Conservation (phyloP, 1,284 basidiomycete genomes). For the Omphalotus olearius region DNA sequence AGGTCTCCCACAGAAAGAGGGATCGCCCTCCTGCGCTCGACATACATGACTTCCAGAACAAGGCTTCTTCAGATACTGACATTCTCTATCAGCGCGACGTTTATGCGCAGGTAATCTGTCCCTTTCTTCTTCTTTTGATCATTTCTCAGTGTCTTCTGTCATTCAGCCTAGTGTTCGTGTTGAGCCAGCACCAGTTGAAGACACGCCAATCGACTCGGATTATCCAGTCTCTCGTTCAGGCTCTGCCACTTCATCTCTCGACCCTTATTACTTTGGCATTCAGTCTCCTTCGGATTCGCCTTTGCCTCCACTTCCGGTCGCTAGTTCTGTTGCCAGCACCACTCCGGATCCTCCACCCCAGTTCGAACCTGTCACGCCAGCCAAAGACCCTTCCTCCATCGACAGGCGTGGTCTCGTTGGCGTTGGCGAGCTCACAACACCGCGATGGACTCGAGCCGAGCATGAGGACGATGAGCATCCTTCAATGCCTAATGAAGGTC, state of each 20-base stretch:
- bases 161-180: conserved; percentile 33
- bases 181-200: conserved; percentile 28
- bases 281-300: conserved; percentile 64
- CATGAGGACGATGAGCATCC: conserved; percentile 32
- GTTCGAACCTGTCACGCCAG: conserved; percentile 65
- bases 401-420: conserved; percentile 89
- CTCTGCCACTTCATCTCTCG: conserved; percentile 66
- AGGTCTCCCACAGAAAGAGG: conserved; percentile 21
- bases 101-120: conserved; percentile 12
- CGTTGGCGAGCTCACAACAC: conserved; percentile 96
- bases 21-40: conserved; percentile 37
- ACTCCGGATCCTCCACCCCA: conserved; percentile 35
- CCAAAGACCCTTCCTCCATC: conserved; percentile 74
- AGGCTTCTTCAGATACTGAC: conserved; percentile 27
- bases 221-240: conserved; percentile 51
- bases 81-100: conserved; percentile 25
- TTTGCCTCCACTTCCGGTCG: conserved; percentile 41
- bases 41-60: conserved; percentile 28
- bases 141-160: conserved; percentile 10
- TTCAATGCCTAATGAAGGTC: conserved; percentile 18
- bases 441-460: conserved; percentile 71
- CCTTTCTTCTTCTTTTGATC: conserved; percentile 12
- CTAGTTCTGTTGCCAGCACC: conserved; percentile 28
- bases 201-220: conserved; percentile 23
- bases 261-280: conserved; percentile 78